Percentiles rank a stretch among this genome's conserved stretches.
Conservation (phyloP, 1,139 yeast genomes). For the Scheffersomyces stambukii region DNA sequence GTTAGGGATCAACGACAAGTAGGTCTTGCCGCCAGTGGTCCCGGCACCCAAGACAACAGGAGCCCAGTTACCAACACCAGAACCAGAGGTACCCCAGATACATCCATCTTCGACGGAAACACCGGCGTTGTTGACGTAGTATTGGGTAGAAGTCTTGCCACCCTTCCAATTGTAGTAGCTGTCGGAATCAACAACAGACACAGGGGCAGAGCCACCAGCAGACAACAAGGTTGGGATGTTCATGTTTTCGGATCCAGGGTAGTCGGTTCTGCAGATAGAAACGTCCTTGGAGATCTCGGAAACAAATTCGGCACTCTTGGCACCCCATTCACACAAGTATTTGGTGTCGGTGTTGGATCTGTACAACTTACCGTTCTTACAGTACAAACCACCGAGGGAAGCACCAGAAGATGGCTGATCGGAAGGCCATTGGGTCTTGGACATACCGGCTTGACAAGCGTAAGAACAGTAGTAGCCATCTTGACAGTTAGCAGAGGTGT, state of each 20-base stretch:
- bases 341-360: slow-evolving; percentile 55
- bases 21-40: slow-evolving; percentile 54
- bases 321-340: slow-evolving; percentile 78
- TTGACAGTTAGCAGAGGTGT: slow-evolving; percentile 62
- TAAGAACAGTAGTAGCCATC: slow-evolving; percentile 81
- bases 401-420: slow-evolving; percentile 69
- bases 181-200: slow-evolving; percentile 63
- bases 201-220: slow-evolving; percentile 54
- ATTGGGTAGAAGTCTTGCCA: slow-evolving; percentile 67
- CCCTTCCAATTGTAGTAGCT: slow-evolving; percentile 66
- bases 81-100: slow-evolving; percentile 65
- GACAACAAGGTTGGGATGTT: slow-evolving; percentile 69
- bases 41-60: slow-evolving; percentile 81
- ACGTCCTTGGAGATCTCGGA: slow-evolving; percentile 53
- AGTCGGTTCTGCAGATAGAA: slow-evolving; percentile 82
- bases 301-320: slow-evolving; percentile 55
- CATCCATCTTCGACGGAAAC: slow-evolving; percentile 70
- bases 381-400: slow-evolving; percentile 73
- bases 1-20: slow-evolving; percentile 76
- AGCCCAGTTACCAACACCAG: slow-evolving; percentile 80
- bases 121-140: slow-evolving; percentile 81
- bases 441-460: slow-evolving; percentile 89
- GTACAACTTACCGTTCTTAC: slow-evolving; percentile 68
- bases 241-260: slow-evolving; percentile 89
- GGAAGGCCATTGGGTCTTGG: slow-evolving; percentile 84